A percentile compares a stretch with the other conserved stretches of the same genome.
Conservation (phyloP, 192 early-diverging fungal genomes). For the Podila horticola region DNA sequence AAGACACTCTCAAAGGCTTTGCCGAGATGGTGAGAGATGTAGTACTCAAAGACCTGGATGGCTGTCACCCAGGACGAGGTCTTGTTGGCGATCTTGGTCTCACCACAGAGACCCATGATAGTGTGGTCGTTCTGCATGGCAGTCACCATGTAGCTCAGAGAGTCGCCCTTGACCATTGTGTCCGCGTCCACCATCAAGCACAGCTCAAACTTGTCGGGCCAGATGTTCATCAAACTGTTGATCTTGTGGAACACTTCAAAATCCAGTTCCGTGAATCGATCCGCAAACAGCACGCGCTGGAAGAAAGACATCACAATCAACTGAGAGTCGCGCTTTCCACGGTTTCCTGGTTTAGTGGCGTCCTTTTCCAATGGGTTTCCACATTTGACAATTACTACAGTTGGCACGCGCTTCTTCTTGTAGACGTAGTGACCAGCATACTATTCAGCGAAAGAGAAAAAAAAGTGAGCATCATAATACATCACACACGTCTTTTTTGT, state of each 20-base stretch:
- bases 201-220: conserved; percentile 86
- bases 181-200: conserved; percentile 94
- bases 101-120: conserved; percentile 98
- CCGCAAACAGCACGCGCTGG: conserved; percentile 81
- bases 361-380: conserved; percentile 74
- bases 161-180: conserved; percentile 82
- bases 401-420: conserved; percentile 67
- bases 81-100: conserved; percentile 97
- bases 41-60: conserved; percentile 99
- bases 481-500: not conserved
- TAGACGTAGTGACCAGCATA: conserved; percentile 81
- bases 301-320: conserved; percentile 96
- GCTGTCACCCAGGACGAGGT: conserved; percentile 82
- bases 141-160: conserved; percentile 87
- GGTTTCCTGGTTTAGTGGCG: conserved; percentile 82
- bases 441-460: conserved; percentile 18
- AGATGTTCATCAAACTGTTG: conserved; percentile 80
- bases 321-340: conserved; percentile 98
- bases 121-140: conserved; percentile 90
- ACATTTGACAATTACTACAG: conserved; percentile 78
- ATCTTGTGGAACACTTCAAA: conserved; percentile 93
- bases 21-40: conserved; percentile 95
- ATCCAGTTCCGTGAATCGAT: conserved; percentile 90
- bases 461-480: not conserved
- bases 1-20: conserved; percentile 96